phyloP scores from a whole-genome alignment of 176 grass and related monocot species.

The Carex cristatella region DNA sequence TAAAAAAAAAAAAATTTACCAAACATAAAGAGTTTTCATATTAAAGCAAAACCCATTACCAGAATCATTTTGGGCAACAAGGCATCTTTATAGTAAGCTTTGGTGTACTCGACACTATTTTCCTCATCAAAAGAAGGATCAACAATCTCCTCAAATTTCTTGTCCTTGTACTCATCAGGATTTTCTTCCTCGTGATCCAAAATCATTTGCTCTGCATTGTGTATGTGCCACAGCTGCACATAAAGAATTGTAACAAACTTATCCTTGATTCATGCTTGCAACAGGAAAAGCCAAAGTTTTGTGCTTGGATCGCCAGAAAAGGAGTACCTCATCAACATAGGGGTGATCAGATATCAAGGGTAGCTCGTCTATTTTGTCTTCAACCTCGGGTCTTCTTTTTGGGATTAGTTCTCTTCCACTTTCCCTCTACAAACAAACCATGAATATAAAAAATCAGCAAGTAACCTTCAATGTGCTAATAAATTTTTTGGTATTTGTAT shows the following conservation, averaged over 20 bases:
- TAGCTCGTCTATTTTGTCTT: constrained; percentile 47
- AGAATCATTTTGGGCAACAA: constrained; percentile 78
- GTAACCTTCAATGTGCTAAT: not conserved
- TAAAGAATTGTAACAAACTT: not conserved
- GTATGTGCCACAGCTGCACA: constrained; percentile 79
- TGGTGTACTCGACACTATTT: constrained; percentile 71
- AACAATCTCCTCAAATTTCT: constrained; percentile 63
- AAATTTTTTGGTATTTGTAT: not conserved
- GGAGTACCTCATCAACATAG: constrained; percentile 79
- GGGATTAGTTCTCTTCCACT: constrained; percentile 61
- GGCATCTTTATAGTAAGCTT: constrained; percentile 53
- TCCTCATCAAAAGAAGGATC: constrained; percentile 47
- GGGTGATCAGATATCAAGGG: constrained; percentile 89
- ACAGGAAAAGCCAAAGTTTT: not conserved
- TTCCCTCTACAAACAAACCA: constrained; percentile 49
- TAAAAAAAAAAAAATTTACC: not conserved
- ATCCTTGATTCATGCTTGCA: not conserved
- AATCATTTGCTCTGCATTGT: constrained; percentile 97
- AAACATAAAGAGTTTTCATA: not conserved
- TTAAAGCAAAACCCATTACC: constrained; percentile 38
- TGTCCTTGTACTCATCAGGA: constrained; percentile 77
- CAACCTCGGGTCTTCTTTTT: constrained; percentile 51
- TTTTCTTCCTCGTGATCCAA: constrained; percentile 92
- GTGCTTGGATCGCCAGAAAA: constrained; percentile 18
- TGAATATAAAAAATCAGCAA: not conserved